Base-by-base conservation (phyloP, 2,329 filamentous ascomycete genomes). In the Pseudogymnoascus sp. region DNA sequence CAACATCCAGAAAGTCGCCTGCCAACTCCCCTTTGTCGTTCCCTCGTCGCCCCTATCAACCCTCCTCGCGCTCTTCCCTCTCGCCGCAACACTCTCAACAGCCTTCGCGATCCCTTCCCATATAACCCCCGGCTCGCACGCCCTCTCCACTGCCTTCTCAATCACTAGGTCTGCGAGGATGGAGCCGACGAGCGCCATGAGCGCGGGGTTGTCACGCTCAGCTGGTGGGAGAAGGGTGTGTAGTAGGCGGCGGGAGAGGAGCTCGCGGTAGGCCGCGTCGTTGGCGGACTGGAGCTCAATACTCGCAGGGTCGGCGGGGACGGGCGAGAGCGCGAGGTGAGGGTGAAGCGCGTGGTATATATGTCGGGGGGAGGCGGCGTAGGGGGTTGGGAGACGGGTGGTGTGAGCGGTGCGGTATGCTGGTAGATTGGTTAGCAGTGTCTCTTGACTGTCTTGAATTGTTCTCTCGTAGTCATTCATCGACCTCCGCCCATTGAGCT, bases 151-250 rank as follows among this genome's bases (percentile, higher is more conserved):
- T 63, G 88, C 82, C 68, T 90, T 92, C 65, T 90, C 90, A 66
- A 99, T 80, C 65, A 97, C 90, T 72, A 96, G 86, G 74, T 97
- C 92, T 5, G 92, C 90, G 65, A 97, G 81, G 66, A 97, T 89
- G 75, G 97, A 91, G 61, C 87, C 86, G 65, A 97, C 88, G 65
- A 99, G 79, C 36, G 90, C 83, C 62, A 89, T 88, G 69, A 97
- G 79, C 73, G 90, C 96, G 61, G 85, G 85, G 73, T 96, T 97
- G 70, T 93, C 86, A 39, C 97, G 79, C 73, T 97, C 93, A 70
- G 97, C 93, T 13, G 92, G 94, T 8, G 94, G 94, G 18, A 99
- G 81, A 13, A 99, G 82, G 60, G 96, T 80, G 25, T 90, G 87
- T 65, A 99, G 78, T 37, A 92, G 81, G 31, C 88, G 90, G 71